Evolutionary conservation across 225 moss, liverwort and hornwort species (phyloP).

Genomic region (Anthoceros angustus): DNA sequence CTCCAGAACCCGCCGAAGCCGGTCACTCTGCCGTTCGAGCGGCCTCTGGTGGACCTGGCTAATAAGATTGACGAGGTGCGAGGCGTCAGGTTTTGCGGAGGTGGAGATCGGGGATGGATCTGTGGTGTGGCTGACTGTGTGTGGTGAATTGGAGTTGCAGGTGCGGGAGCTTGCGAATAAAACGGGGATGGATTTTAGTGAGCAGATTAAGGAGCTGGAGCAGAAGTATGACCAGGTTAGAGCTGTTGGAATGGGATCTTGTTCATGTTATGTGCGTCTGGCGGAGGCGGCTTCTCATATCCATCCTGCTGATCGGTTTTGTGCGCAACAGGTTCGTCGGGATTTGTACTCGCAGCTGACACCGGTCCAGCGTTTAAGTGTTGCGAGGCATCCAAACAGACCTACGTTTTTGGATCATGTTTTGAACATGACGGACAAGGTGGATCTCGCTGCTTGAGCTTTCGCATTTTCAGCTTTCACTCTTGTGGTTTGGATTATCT

Average conservation of each 20-base stretch:
- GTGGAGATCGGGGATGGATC: background rate
- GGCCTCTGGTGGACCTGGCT: slow-evolving; percentile 77
- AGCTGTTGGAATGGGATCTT: background rate
- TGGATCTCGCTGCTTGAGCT: slow-evolving; percentile 10
- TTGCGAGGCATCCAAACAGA: slow-evolving; percentile 90
- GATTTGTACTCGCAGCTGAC: slow-evolving; percentile 82
- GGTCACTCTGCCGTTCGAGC: slow-evolving; percentile 71
- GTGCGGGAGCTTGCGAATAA: slow-evolving; percentile 88
- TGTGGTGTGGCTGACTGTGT: background rate
- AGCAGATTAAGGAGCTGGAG: slow-evolving; percentile 96
- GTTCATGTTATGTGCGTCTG: background rate
- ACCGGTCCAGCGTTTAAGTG: slow-evolving; percentile 87
- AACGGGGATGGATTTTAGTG: slow-evolving; percentile 95
- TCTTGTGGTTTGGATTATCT: background rate
- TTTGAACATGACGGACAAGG: slow-evolving; percentile 92
- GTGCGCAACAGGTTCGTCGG: slow-evolving; percentile 47
- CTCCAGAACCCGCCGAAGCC: slow-evolving; percentile 68
- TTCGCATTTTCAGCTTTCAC: background rate
- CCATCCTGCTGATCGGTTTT: too few species aligned
- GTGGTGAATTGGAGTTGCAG: slow-evolving; percentile 15
- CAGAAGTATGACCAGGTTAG: slow-evolving; percentile 74
- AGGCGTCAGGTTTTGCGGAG: too few species aligned
- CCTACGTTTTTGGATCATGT: slow-evolving; percentile 97
- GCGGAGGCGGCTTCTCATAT: too few species aligned
- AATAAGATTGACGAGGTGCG: slow-evolving; percentile 89